These are phyloP conservation scores for Scolecobasidium constrictum DNA, from an alignment of 2,329 filamentous ascomycete genomes.

Conservation along the genomic window DNA sequence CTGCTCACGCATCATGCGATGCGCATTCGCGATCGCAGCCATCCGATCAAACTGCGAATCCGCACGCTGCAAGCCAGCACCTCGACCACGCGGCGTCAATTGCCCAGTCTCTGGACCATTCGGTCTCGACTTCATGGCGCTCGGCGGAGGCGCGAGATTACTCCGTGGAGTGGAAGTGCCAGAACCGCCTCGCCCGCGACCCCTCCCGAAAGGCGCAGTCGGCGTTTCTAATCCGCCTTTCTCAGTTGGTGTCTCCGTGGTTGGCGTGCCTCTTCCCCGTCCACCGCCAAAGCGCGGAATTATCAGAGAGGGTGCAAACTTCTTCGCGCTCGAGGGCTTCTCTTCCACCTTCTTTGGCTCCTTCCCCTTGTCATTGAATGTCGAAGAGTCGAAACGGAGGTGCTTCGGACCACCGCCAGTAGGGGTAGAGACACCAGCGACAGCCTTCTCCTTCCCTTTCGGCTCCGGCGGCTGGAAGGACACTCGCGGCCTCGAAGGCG, in stretches of 20 bases:
- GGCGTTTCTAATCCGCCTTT: too few relatives aligned
- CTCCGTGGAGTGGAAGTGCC: neutral
- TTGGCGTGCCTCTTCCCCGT: too few relatives aligned
- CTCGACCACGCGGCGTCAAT: too few relatives aligned
- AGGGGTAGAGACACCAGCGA: neutral
- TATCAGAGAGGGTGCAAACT: too few relatives aligned
- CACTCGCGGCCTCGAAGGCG: neutral
- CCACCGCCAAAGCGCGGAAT: too few relatives aligned
- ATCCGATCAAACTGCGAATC: slow-evolving; percentile 5
- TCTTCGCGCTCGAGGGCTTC: neutral
- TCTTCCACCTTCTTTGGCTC: neutral
- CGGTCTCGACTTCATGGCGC: neutral
- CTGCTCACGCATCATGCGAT: slow-evolving; percentile 6
- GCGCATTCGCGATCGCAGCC: slow-evolving; percentile 7
- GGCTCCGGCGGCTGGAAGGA: neutral
- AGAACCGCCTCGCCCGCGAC: neutral
- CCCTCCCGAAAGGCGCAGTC: too few relatives aligned
- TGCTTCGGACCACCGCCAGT: neutral
- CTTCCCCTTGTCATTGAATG: neutral
- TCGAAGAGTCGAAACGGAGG: neutral
- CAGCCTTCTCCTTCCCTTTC: slow-evolving; percentile 3
- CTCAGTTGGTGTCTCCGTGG: too few relatives aligned
- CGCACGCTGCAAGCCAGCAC: neutral
- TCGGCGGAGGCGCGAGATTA: neutral
- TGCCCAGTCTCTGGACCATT: neutral